Base-by-base conservation (phyloP, 2,329 filamentous ascomycete genomes). In the Pseudopyricularia cyperi region DNA sequence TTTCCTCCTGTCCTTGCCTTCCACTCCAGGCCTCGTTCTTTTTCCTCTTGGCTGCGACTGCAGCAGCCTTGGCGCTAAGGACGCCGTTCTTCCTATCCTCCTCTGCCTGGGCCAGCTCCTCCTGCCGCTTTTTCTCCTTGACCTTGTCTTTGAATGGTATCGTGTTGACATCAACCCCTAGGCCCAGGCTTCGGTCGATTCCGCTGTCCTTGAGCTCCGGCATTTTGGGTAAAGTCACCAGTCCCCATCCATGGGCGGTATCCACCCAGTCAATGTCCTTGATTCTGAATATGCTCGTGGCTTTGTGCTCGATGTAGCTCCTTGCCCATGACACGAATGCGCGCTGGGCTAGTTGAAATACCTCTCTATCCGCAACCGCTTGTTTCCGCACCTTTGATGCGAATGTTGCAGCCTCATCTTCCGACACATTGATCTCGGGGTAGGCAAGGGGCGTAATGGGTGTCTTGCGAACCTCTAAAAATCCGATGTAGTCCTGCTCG, bases 271-370 rank as follows among this genome's bases (percentile, higher is more conserved):
- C 84, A 15, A 96, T 74, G 60, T 94, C 89, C 3, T 75, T 66
- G 2, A 89, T 72, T 11, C 86, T 81, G 72, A 98, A 98, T 58
- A 98, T 97, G 61, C 89, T 94, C 54, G 81, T 84, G 1, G 91
- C 89, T 58, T 90, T 82, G 62, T 97, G 93, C 61, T 93, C 94
- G 63, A 81, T 86, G 69, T 97, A 97, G 58, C 87, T 86, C 63
- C 89, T 82, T 1, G 95, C 82, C 87, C 89, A 97, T 62, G 86
- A 91, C 22, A 97, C 91, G 60, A 98, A 97, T 1, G 84, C 93
- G 55, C 84, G 82, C 63, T 95, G 89, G 1, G 86, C 89, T 61
- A 95, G 93, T 65, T 96, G 89, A 64, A 93, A 84, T 11, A 93
- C 63, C 26, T 80, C 79, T 24, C 84, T 71, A 63, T 88, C 85